Evolutionary conservation across 2,329 filamentous ascomycete genomes (phyloP).

Genomic region (Teratosphaeria epicoccoides): DNA sequence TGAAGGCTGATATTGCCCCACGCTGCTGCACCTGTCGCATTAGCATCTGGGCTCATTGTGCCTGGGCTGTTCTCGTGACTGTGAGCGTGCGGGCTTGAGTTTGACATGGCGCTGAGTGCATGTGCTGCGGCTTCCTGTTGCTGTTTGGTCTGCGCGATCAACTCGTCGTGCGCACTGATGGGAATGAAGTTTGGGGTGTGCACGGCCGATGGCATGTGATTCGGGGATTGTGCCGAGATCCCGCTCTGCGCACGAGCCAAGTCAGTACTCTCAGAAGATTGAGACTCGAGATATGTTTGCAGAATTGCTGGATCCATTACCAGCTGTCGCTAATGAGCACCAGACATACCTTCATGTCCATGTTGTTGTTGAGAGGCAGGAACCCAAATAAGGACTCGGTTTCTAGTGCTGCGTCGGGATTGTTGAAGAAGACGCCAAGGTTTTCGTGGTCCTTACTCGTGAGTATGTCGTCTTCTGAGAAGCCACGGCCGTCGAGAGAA

Average conservation of each 20-base stretch:
- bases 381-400: background rate
- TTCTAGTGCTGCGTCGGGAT: background rate
- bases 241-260: background rate
- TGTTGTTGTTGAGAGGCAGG: background rate
- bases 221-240: background rate
- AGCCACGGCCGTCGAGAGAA: background rate
- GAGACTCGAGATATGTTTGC: background rate
- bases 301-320: background rate
- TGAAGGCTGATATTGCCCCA: background rate
- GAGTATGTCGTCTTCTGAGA: background rate
- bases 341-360: background rate
- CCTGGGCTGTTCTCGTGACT: background rate
- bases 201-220: background rate
- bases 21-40: background rate
- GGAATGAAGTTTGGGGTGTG: slow-evolving; percentile 1
- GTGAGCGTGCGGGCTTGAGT: background rate
- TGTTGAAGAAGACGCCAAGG: background rate
- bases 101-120: background rate
- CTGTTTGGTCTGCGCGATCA: background rate
- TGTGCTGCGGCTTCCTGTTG: background rate
- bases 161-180: background rate
- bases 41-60: background rate
- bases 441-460: background rate
- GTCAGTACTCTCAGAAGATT: background rate
- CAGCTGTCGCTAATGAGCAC: background rate